These are phyloP conservation scores for Diplodia corticola DNA, from an alignment of 2,329 filamentous ascomycete genomes.

Conservation along the genomic window DNA sequence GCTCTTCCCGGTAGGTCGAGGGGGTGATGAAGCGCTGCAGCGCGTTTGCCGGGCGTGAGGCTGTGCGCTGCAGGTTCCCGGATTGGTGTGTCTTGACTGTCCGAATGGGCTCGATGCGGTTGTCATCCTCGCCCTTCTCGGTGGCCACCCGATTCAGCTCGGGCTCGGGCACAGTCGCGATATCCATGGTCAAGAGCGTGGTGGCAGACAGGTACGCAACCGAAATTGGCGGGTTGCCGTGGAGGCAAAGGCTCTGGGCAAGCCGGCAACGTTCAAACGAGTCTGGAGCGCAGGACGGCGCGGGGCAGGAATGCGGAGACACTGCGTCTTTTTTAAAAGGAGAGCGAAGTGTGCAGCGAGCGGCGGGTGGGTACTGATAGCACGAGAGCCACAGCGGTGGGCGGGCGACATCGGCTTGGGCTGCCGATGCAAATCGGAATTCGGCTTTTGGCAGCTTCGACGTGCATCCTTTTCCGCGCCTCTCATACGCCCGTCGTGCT, in stretches of 20 bases:
- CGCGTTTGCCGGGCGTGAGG: neutral
- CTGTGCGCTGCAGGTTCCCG: neutral
- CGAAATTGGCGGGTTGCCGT: neutral
- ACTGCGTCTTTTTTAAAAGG: neutral
- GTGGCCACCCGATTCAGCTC: neutral
- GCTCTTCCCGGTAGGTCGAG: constrained; percentile 10
- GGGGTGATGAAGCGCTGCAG: constrained; percentile 18
- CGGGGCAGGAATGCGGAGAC: neutral
- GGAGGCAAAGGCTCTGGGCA: neutral
- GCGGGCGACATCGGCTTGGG: constrained; percentile 1
- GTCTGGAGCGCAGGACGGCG: neutral
- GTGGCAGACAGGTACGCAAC: neutral
- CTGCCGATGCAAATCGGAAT: neutral
- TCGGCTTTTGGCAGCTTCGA: neutral
- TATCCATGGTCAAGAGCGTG: neutral
- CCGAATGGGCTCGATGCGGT: neutral
- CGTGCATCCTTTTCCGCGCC: neutral
- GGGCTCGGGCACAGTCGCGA: neutral
- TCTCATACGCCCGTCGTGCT: neutral
- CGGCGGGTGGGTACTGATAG: constrained; percentile 10
- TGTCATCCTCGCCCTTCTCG: neutral
- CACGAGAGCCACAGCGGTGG: neutral
- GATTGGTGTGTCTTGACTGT: neutral
- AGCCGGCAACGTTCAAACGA: neutral
- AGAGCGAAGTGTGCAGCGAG: neutral